A percentile compares a stretch with the other conserved stretches of the same genome.
These are phyloP conservation scores for Drechslerella dactyloides DNA, from an alignment of 2,329 filamentous ascomycete species.

Conservation along the genomic window DNA sequence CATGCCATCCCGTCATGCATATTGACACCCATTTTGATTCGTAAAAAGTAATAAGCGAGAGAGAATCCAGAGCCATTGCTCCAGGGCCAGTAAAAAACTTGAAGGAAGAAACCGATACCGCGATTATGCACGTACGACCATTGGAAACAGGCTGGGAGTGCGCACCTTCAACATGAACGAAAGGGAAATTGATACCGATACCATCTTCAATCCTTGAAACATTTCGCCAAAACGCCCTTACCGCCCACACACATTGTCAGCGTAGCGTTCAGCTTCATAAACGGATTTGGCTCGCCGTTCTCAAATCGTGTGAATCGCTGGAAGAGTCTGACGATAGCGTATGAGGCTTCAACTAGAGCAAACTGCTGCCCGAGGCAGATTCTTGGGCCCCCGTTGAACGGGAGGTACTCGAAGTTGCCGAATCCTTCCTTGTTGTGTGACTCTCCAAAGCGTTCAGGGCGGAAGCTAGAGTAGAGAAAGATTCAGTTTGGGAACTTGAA, in stretches of 20 bases:
- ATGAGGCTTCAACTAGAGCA: slow-evolving; percentile 57
- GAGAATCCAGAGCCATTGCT: too few species aligned
- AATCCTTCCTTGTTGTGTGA: slow-evolving; percentile 33
- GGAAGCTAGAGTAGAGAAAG: slow-evolving; percentile 23
- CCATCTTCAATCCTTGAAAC: slow-evolving; percentile 21
- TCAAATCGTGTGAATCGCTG: slow-evolving; percentile 57
- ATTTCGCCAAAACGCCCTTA: slow-evolving; percentile 40
- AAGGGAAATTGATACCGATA: neutral
- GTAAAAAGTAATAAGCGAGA: too few species aligned
- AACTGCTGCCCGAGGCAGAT: slow-evolving; percentile 61
- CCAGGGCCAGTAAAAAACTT: too few species aligned
- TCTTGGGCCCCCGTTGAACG: slow-evolving; percentile 61
- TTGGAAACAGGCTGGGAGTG: too few species aligned
- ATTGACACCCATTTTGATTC: too few species aligned
- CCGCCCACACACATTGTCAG: slow-evolving; percentile 51
- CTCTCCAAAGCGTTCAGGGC: slow-evolving; percentile 45
- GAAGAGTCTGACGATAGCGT: slow-evolving; percentile 57
- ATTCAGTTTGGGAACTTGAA: neutral
- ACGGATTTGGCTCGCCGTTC: slow-evolving; percentile 51
- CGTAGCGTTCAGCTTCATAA: slow-evolving; percentile 46
- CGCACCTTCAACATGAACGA: neutral
- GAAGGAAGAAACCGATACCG: too few species aligned
- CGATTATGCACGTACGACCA: too few species aligned
- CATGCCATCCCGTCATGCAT: too few species aligned
- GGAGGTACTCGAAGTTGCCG: slow-evolving; percentile 57